Evolutionary conservation across 2,329 filamentous ascomycete genomes (phyloP).

Genomic region (Pseudogymnoascus sp.): DNA sequence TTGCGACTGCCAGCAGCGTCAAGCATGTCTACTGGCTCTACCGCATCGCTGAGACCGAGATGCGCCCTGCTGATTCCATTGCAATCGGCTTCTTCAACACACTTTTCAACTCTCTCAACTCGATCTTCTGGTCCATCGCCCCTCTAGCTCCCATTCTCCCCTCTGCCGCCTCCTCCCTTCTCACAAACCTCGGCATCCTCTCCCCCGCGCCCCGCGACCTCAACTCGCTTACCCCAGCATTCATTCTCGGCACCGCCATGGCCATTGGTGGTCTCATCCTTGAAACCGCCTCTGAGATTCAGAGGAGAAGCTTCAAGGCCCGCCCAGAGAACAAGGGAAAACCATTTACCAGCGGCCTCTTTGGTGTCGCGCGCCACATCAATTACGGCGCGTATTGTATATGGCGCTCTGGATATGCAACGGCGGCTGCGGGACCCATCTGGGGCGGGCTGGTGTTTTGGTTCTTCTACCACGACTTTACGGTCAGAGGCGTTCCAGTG

Average conservation of each 20-base stretch:
- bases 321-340: constrained; percentile 44
- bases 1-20: constrained; percentile 42
- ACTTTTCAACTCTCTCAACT: constrained; percentile 45
- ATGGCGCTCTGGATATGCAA: constrained; percentile 42
- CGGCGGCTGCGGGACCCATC: constrained; percentile 39
- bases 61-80: constrained; percentile 36
- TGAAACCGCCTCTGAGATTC: constrained; percentile 49
- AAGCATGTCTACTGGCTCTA: constrained; percentile 51
- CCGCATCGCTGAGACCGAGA: constrained; percentile 40
- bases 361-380: constrained; percentile 41
- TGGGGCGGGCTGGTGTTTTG: constrained; percentile 34
- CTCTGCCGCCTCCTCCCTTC: constrained; percentile 28
- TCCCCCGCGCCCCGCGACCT: neutral
- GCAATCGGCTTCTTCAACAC: constrained; percentile 45
- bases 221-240: constrained; percentile 12
- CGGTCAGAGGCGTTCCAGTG: constrained; percentile 35
- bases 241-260: constrained; percentile 41
- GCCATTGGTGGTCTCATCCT: constrained; percentile 44
- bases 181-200: neutral
- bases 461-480: constrained; percentile 40
- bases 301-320: constrained; percentile 45
- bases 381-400: constrained; percentile 46
- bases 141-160: constrained; percentile 35
- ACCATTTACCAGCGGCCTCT: constrained; percentile 41
- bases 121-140: constrained; percentile 28